Evolutionary conservation across 1,284 basidiomycete genomes (phyloP).

Genomic region (Papiliotrema nemorosa): DNA sequence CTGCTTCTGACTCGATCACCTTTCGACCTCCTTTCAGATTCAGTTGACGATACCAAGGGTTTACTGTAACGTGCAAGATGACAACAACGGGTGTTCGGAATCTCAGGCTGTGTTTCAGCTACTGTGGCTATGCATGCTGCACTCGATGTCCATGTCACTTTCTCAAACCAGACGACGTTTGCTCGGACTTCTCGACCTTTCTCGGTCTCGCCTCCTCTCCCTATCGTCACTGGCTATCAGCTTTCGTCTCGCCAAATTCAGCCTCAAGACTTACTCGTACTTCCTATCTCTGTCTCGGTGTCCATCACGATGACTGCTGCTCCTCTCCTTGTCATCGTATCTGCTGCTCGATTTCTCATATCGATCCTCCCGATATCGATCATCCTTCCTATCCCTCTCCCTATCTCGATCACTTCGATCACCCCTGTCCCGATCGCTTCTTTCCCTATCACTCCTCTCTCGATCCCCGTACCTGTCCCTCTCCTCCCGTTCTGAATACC

Average conservation of each 20-base stretch:
- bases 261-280: slow-evolving; percentile 16
- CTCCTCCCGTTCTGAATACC: slow-evolving; percentile 50
- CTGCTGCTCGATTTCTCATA: slow-evolving; percentile 2
- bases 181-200: slow-evolving; percentile 2
- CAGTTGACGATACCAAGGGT: too few relatives aligned
- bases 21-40: too few relatives aligned
- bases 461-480: neutral
- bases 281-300: slow-evolving; percentile 13
- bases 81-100: too few relatives aligned
- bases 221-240: slow-evolving; percentile 12
- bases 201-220: slow-evolving; percentile 4
- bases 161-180: slow-evolving; percentile 3
- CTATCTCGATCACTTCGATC: slow-evolving; percentile 60
- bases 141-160: too few relatives aligned
- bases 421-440: slow-evolving; percentile 28
- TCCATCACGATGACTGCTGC: slow-evolving; percentile 25
- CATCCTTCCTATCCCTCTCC: slow-evolving; percentile 4
- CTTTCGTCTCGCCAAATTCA: neutral
- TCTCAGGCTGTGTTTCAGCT: too few relatives aligned
- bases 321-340: slow-evolving; percentile 9
- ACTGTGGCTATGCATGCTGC: too few relatives aligned
- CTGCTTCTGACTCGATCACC: too few relatives aligned
- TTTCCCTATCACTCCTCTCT: neutral
- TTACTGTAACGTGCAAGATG: too few relatives aligned
- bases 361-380: slow-evolving; percentile 1